Evolutionary conservation across 495 filamentous ascomycete genomes (phyloP), one percentile per base, ranked within the genome.

Genomic region (Hypoxylon lienhwacheense): DNA sequence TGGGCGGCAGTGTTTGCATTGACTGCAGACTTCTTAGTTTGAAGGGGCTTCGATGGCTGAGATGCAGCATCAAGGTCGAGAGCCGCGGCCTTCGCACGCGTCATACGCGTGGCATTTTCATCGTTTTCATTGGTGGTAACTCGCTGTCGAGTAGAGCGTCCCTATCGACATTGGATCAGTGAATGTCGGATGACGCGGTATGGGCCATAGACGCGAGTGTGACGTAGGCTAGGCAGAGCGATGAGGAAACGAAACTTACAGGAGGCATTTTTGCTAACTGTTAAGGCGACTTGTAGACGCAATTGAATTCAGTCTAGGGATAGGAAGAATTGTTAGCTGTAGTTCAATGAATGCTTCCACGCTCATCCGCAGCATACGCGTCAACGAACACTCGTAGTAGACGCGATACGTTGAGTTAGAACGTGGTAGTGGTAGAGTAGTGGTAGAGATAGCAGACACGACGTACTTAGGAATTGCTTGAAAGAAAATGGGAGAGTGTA

Each of bases 41-140:
- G 81, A 34, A 92, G 70, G 2, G 84, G 65, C 77, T 96, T 95
- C 12, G 80, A 69, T 28, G 76, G 74, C 56, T 73, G 71, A 26
- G 76, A 72, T 34, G 75, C 62, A 54, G 75, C 77, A 53, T 82
- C 82, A 22, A 76, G 76, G 34, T 73, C 79, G 29, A 92, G 73
- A 16, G 87, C 86, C 31, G 89, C 89, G 10, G 91, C 83, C 74
- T 98, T 98, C 51, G 95, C 92, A 69, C 93, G 81, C 44, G 93
- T 98, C 65, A 97, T 63, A 72, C 92, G 90, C 70, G 83, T 85
- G 49, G 87, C 82, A 64, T 95, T 96, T 77, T 97, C 93, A 65
- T 96, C 93, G 65, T 96, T 96, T 73, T 96, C 90, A 68, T 97
- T 92, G 63, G 85, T 85, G 52, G 85, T 73, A 59, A 81, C 79